These are phyloP conservation scores for Tricholoma sp. DNA, from an alignment of 768 basidiomycete genomes.

Conservation along the genomic window DNA sequence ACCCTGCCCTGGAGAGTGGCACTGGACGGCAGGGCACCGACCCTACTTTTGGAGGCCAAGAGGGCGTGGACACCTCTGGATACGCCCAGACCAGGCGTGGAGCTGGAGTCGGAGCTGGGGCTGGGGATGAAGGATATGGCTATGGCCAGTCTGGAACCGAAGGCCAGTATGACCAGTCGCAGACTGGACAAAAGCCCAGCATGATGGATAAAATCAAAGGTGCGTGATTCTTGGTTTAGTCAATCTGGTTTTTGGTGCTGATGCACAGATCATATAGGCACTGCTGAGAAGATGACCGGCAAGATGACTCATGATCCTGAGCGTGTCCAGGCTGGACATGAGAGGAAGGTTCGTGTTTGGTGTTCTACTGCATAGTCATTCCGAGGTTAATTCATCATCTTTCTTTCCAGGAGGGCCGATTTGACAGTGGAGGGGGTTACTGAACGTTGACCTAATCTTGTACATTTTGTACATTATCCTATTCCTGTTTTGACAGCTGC, in stretches of 20 bases:
- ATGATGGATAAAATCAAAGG: slow-evolving; percentile 21
- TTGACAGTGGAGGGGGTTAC: neutral
- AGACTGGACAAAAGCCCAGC: neutral
- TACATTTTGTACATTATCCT: too few relatives aligned
- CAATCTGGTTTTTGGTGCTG: neutral
- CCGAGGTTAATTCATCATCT: neutral
- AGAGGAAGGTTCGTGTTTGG: slow-evolving; percentile 9
- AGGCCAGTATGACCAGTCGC: too few relatives aligned
- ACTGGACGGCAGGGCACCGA: neutral
- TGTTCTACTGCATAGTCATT: neutral
- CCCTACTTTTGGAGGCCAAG: neutral
- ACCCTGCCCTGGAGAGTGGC: neutral
- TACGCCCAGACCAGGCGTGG: neutral
- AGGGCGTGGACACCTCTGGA: neutral
- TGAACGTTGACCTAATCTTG: neutral
- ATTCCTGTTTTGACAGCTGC: too few relatives aligned
- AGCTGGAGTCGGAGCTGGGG: neutral
- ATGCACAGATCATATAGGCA: slow-evolving; percentile 6
- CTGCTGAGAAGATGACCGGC: slow-evolving; percentile 17
- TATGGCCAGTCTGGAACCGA: slow-evolving; percentile 2
- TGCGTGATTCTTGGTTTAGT: neutral
- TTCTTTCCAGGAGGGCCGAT: neutral
- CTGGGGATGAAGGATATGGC: slow-evolving; percentile 9
- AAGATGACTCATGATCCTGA: slow-evolving; percentile 19
- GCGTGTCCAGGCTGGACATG: slow-evolving; percentile 16